A percentile compares a stretch with the other conserved stretches of the same genome.
phyloP scores from a whole-genome alignment of 2,329 filamentous ascomycete species.

The Scedosporium minutisporum region DNA sequence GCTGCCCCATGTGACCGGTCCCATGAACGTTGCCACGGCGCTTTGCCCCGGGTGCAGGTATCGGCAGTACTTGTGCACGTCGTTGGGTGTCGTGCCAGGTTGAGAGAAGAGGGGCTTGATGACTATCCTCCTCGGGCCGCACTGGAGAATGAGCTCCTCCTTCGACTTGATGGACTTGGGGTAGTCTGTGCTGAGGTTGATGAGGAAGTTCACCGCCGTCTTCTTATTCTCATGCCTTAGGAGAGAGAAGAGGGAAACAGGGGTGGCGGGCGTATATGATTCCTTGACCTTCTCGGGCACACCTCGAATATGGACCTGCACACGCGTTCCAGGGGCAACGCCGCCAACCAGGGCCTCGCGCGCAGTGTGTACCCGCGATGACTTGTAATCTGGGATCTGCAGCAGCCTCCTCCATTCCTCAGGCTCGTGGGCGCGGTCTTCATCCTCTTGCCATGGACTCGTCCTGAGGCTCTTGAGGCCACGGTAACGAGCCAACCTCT shows the following conservation, averaged over 20 bases:
- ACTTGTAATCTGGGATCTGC: conserved; percentile 82
- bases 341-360: conserved; percentile 85
- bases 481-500: conserved; percentile 77
- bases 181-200: conserved; percentile 73
- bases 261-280: conserved; percentile 41
- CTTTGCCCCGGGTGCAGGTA: conserved; percentile 86
- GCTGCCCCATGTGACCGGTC: conserved; percentile 84
- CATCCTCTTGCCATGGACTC: conserved; percentile 79
- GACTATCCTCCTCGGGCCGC: conserved; percentile 74
- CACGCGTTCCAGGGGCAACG: conserved; percentile 72
- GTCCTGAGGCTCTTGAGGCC: conserved; percentile 86
- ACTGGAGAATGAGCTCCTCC: conserved; percentile 84
- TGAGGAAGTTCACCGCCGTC: conserved; percentile 78
- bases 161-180: conserved; percentile 76
- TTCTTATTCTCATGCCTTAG: conserved; percentile 93
- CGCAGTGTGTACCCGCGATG: conserved; percentile 64
- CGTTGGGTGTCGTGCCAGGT: conserved; percentile 82
- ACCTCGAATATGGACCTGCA: conserved; percentile 63
- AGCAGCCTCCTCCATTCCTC: conserved; percentile 82
- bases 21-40: conserved; percentile 81
- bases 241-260: conserved; percentile 73
- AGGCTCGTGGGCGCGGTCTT: conserved; percentile 79
- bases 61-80: conserved; percentile 94
- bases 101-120: conserved; percentile 88
- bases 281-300: conserved; percentile 33